A percentile compares a stretch with the other conserved stretches of the same genome.
These are phyloP conservation scores for Penicillium paxilli DNA, from an alignment of 495 filamentous ascomycete species.

Conservation along the genomic window DNA sequence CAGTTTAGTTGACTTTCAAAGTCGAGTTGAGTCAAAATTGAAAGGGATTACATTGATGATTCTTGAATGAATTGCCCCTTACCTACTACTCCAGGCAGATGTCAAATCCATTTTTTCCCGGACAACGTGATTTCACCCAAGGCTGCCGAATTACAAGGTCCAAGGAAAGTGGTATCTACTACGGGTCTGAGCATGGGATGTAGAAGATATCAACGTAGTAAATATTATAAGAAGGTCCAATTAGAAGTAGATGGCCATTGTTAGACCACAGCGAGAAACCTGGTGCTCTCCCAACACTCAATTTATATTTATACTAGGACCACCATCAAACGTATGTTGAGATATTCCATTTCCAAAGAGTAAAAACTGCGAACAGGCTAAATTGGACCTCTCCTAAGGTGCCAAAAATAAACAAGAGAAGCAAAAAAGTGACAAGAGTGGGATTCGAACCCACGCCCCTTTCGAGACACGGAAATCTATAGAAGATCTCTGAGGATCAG, in stretches of 20 bases:
- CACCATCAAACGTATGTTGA: too few relatives aligned
- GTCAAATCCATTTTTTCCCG: not conserved
- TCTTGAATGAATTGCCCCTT: not conserved
- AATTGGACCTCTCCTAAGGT: too few relatives aligned
- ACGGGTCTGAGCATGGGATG: too few relatives aligned
- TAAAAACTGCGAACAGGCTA: too few relatives aligned
- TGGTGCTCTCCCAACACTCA: too few relatives aligned
- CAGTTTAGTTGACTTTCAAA: not conserved
- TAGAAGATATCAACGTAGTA: too few relatives aligned
- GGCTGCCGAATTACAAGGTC: constrained; percentile 3
- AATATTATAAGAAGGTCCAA: too few relatives aligned
- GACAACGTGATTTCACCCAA: not conserved
- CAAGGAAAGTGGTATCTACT: too few relatives aligned
- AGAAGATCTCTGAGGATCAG: constrained; percentile 18
- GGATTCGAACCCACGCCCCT: constrained; percentile 41
- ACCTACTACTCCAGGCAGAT: constrained; percentile 6
- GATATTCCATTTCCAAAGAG: too few relatives aligned
- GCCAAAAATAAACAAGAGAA: not conserved
- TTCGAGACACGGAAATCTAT: constrained; percentile 24
- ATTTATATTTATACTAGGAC: too few relatives aligned
- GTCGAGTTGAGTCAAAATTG: not conserved
- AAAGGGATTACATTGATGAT: not conserved
- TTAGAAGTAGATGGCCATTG: too few relatives aligned
- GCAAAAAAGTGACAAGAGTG: constrained; percentile 34
- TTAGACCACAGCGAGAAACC: too few relatives aligned